A percentile compares a stretch with the other conserved stretches of the same genome.
Conservation (phyloP, 1,139 yeast genomes). For the Protomyces macrosporus region DNA sequence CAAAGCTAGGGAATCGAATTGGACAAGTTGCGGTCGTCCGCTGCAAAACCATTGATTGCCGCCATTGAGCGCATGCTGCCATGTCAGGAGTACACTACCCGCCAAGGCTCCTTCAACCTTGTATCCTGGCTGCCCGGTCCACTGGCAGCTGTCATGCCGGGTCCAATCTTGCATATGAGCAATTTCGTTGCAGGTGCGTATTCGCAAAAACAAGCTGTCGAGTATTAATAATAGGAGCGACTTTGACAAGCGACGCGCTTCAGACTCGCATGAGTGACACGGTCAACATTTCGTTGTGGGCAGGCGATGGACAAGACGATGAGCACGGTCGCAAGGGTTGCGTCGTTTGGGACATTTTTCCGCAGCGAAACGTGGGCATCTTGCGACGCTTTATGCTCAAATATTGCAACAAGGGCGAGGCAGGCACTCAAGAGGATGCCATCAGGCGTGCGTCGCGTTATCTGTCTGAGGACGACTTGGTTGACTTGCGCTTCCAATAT, state of each 20-base stretch:
- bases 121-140: constrained; percentile 29
- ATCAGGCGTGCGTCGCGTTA: constrained; percentile 30
- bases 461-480: constrained; percentile 28
- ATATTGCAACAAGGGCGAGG: background rate
- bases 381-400: constrained; percentile 27
- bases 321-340: constrained; percentile 11
- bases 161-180: background rate
- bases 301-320: background rate
- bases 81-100: constrained; percentile 29
- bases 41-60: constrained; percentile 14
- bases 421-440: constrained; percentile 28
- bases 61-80: constrained; percentile 31
- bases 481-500: constrained; percentile 18
- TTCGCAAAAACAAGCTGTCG: too few species aligned
- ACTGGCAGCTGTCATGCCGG: constrained; percentile 5
- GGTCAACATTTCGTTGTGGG: constrained; percentile 29
- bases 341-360: constrained; percentile 31
- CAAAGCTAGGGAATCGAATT: background rate
- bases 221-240: background rate
- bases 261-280: constrained; percentile 32
- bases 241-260: background rate
- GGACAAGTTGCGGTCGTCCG: background rate
- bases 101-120: constrained; percentile 29
- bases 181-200: background rate
- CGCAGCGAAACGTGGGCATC: constrained; percentile 27